These are phyloP conservation scores for Nicotiana tabacum DNA, from an alignment of 257 asterid genomes.

Conservation along the genomic window DNA sequence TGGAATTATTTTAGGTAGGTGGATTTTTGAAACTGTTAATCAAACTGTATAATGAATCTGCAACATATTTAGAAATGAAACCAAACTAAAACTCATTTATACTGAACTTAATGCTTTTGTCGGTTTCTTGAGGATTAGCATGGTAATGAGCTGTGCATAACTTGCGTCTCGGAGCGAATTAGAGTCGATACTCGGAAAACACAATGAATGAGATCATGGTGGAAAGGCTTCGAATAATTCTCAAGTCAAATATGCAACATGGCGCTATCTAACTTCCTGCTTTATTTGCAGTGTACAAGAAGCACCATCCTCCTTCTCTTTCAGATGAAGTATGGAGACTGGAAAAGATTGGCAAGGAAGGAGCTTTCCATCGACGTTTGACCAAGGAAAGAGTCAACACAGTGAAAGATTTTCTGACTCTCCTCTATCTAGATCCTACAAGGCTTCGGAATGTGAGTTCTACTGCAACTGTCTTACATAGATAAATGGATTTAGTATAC, in stretches of 20 bases:
- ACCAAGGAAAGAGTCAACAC: constrained; percentile 57
- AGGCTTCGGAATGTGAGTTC: constrained; percentile 68
- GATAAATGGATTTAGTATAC: background rate
- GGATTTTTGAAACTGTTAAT: background rate
- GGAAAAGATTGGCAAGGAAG: constrained; percentile 85
- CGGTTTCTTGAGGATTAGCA: background rate
- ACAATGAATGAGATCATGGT: background rate
- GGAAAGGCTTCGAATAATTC: background rate
- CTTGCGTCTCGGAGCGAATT: background rate
- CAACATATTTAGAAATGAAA: background rate
- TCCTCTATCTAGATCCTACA: constrained; percentile 48
- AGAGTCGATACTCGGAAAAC: background rate
- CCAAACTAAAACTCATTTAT: background rate
- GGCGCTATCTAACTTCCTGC: background rate
- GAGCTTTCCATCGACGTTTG: constrained; percentile 86
- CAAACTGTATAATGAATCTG: background rate
- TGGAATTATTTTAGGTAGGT: background rate
- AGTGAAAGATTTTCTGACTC: constrained; percentile 71
- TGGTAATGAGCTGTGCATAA: constrained; percentile 1
- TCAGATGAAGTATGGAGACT: constrained; percentile 86
- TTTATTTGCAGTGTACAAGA: constrained; percentile 66
- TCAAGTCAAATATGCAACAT: background rate
- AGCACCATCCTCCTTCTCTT: constrained; percentile 92
- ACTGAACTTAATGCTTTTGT: background rate
- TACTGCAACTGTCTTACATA: background rate